Base-by-base conservation (phyloP, 2,329 filamentous ascomycete genomes). In the Penicillium hesseltinei region DNA sequence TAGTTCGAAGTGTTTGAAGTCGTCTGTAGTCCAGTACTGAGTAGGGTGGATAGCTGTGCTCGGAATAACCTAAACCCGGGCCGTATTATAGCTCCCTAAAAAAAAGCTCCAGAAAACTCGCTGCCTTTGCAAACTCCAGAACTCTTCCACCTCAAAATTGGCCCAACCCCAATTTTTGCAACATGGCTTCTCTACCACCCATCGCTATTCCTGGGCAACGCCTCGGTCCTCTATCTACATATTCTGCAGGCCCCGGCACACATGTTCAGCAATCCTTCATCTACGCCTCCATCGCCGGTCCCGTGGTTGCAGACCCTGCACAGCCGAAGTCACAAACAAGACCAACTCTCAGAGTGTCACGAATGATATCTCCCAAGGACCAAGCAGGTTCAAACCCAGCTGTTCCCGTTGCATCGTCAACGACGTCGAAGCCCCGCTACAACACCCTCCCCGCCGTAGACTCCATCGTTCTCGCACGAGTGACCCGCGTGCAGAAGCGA, bases 391-490 rank as follows among this genome's bases (percentile, higher is more conserved):
- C 40, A 10, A 51, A 3, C 23, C n/a, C 31, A 27, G 31, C 52
- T 11, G n/a, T 44, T 27, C 2, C 53, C 11, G 13, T 51, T 17
- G 54, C 46, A 38, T 46, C 51, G 29, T 17, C 61, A 21, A 7
- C 52, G 35, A 66, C 62, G 6, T 63, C 62, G 56, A 71, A 74
- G 48, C 72, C 78, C 66, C 85, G 84, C 72, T 84, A 84, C 60
- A 89, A 91, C 73, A 84, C 92, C 51, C 82, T 97, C 8, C 94
- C 94, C 1, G 86, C 90, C 64, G 90, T 97, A 40, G 85, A 87
- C 69, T 89, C 89, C 66, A 81, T 87, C 17, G 91, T 97, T 39
- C 84, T 99, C 39, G 92, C 90, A 62, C 86, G 89, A 36, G 90
- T 99, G 40, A 91, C 91, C 36, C 88, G 93, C 47, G 88, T 97